Evolutionary conservation across 225 moss, liverwort and hornwort genomes (phyloP).

Genomic region (Bryoerythrophyllum caledonicum): DNA sequence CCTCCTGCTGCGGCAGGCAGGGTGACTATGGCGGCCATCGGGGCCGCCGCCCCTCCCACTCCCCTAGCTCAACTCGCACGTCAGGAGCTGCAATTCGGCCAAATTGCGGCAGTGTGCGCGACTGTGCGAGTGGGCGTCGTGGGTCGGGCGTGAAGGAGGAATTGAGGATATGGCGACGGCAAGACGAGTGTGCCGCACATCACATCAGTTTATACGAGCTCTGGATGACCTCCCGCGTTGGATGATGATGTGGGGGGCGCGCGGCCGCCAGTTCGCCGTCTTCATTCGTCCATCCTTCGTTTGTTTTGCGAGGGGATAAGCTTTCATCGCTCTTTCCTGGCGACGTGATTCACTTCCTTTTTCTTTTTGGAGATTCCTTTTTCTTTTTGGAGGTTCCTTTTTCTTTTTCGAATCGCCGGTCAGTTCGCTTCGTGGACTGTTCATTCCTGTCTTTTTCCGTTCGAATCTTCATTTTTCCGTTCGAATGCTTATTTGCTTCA

Average conservation of each 20-base stretch:
- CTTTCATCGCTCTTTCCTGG: slow-evolving; percentile 9
- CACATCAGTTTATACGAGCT: background rate
- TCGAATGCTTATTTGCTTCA: too few relatives aligned
- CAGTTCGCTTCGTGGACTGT: too few relatives aligned
- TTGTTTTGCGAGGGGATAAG: background rate
- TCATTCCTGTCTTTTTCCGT: too few relatives aligned
- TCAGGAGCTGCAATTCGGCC: background rate
- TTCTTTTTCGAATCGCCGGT: too few relatives aligned
- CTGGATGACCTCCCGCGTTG: background rate
- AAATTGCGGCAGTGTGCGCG: background rate
- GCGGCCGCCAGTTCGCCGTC: too few relatives aligned
- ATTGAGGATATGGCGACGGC: background rate
- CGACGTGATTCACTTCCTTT: background rate
- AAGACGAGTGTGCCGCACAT: too few relatives aligned
- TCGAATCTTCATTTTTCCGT: too few relatives aligned
- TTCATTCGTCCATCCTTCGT: background rate
- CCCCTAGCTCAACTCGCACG: background rate
- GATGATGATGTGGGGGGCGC: background rate
- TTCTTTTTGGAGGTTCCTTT: too few relatives aligned
- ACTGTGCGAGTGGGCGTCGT: background rate
- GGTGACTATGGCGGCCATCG: slow-evolving; percentile 32
- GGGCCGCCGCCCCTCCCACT: slow-evolving; percentile 26
- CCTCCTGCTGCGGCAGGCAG: background rate
- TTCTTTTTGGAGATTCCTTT: background rate
- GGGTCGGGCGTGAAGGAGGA: background rate